A percentile compares a stretch with the other conserved stretches of the same genome.
Conservation (phyloP, 306 rosid genomes). For the Vachellia pachyceras region DNA sequence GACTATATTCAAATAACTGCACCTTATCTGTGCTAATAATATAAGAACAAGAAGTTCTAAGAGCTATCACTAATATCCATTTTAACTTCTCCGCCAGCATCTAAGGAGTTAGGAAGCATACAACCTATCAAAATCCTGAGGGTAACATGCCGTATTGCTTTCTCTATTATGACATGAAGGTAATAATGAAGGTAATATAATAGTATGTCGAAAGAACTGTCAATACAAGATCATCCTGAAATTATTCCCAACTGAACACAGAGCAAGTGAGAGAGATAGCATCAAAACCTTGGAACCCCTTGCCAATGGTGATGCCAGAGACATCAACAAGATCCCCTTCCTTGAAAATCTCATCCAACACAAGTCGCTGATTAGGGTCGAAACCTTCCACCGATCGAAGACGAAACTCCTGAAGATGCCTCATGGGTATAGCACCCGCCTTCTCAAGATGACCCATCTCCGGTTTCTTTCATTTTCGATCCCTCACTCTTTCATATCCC, state of each 20-base stretch:
- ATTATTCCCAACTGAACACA: neutral
- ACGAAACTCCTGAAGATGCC: constrained; percentile 96
- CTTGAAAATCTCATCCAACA: constrained; percentile 65
- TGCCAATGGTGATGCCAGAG: constrained; percentile 89
- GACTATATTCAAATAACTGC: neutral
- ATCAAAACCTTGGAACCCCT: constrained; percentile 82
- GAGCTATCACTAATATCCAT: neutral
- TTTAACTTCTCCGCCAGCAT: neutral
- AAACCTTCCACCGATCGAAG: constrained; percentile 64
- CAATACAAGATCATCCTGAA: neutral
- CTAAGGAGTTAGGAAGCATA: neutral
- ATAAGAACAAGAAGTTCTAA: neutral
- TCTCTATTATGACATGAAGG: neutral
- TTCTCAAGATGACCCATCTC: constrained; percentile 86
- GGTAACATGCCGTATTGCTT: neutral
- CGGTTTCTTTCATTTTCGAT: constrained; percentile 81
- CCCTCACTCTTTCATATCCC: constrained; percentile 82
- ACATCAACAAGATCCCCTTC: constrained; percentile 96
- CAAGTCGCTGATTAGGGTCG: constrained; percentile 69
- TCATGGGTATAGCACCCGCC: constrained; percentile 79
- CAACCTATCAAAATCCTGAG: neutral
- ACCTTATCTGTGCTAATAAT: neutral
- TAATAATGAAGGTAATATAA: neutral
- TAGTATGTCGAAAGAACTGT: neutral
- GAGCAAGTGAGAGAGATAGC: neutral